These are phyloP conservation scores for Heterobasidion occidentale DNA, from an alignment of 1,284 basidiomycete genomes.

Conservation along the genomic window DNA sequence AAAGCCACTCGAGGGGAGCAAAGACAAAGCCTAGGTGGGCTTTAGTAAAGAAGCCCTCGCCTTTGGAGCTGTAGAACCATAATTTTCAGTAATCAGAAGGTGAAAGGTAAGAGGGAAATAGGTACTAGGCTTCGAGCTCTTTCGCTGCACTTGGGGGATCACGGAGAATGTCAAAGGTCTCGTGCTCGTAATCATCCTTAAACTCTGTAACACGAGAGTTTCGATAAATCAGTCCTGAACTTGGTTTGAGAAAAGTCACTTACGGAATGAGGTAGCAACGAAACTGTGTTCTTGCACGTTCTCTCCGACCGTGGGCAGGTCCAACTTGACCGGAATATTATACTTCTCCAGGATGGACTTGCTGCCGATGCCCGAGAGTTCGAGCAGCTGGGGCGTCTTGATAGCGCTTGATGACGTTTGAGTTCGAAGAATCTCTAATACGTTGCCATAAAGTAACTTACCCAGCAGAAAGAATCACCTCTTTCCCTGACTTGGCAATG, in stretches of 20 bases:
- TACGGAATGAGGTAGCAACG: background rate
- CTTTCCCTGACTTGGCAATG: background rate
- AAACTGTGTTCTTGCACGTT: background rate
- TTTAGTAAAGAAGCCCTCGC: slow-evolving; percentile 20
- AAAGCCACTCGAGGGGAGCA: slow-evolving; percentile 15
- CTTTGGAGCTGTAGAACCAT: slow-evolving; percentile 13
- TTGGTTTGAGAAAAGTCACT: background rate
- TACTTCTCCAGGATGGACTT: background rate
- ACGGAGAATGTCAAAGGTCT: background rate
- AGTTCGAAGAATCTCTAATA: no score
- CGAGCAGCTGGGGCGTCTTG: background rate
- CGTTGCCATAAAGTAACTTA: background rate
- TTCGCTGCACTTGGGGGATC: background rate
- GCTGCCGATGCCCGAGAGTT: slow-evolving; percentile 2
- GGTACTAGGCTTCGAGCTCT: background rate
- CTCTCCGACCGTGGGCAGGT: background rate
- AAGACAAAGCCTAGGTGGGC: slow-evolving; percentile 21
- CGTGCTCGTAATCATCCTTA: background rate
- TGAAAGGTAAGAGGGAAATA: no score
- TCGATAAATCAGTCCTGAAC: no score
- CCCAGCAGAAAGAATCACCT: slow-evolving; percentile 1
- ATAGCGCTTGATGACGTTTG: background rate
- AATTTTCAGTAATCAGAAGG: background rate
- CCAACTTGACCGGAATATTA: background rate
- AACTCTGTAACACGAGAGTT: background rate